Evolutionary conservation across 768 basidiomycete species (phyloP), one percentile per base, ranked within the genome.

Genomic region (Trametes cinnabarina): DNA sequence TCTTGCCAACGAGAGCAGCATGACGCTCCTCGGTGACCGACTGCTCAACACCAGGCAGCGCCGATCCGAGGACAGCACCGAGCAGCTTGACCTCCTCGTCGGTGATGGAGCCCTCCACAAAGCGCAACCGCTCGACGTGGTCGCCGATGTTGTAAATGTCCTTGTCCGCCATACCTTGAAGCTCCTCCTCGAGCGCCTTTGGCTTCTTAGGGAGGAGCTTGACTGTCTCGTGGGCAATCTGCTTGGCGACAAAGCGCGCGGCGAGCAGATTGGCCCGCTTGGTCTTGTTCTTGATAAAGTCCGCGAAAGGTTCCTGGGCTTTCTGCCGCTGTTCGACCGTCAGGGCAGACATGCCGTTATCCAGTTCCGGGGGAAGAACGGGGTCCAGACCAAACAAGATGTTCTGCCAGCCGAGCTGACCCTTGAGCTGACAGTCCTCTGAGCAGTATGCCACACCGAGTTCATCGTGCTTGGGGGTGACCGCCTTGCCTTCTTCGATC

Each of bases 111-210:
- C 83, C 66, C 41, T 89, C 85, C 22, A 89, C 71, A 67, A 80
- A 90, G 52, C 88, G 78, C 64, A 92, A 72, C 25, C 91, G 78
- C 64, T 93, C 92, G 12, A 91, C 71, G 65, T 94, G 90, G 63
- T 94, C 91, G 35, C 80, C 83, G 46, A 92, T 74, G 23, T 77
- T 73, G 68, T 92, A 92, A 15, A 81, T 82, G 2, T 82, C 73
- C 49, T 79, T 78, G 60, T 74, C 79, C 43, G 80, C 81, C 22
- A 72, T 69, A 42, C 74, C 65, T 23, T 65, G 65, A 15, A 62
- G 60, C 37, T 64, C 66, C 41, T 61, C 57, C 17, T 62, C 66
- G 60, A 70, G 39, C 12, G 44, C 65, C n/a, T 50, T 57, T 58
- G 58, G 61, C 39, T 49, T 58, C 28, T 49, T 61, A 50, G 66